A percentile compares a stretch with the other conserved stretches of the same genome.
phyloP scores from a whole-genome alignment of 192 early-diverging fungal genomes.

The Gamsiella multidivaricata region DNA sequence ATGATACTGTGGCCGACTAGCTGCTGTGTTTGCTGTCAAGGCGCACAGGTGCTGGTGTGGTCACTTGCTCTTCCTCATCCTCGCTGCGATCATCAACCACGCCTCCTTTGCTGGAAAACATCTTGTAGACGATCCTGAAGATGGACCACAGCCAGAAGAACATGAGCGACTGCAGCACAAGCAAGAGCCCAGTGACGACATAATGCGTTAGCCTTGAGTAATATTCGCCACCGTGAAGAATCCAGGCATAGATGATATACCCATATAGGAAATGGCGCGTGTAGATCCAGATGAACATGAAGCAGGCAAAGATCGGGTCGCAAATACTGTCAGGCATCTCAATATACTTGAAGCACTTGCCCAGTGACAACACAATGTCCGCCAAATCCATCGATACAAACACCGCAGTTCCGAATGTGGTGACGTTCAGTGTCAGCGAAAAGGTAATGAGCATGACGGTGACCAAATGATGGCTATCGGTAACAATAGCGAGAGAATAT shows the following conservation, averaged over 20 bases:
- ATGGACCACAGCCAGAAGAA: conserved; percentile 85
- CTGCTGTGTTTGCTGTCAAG: conserved; percentile 7
- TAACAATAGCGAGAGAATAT: not conserved
- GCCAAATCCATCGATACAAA: conserved; percentile 83
- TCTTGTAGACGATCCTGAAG: conserved; percentile 54
- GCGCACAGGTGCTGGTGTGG: not conserved
- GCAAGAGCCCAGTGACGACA: conserved; percentile 67
- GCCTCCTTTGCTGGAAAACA: conserved; percentile 47
- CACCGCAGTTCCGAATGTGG: conserved; percentile 81
- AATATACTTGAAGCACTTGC: conserved; percentile 85
- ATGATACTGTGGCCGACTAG: conserved; percentile 9
- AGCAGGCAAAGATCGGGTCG: conserved; percentile 78
- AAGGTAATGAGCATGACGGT: conserved; percentile 75
- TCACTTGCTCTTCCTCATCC: conserved; percentile 24
- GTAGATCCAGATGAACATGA: conserved; percentile 78
- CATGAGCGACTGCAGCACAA: conserved; percentile 73
- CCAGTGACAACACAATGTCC: conserved; percentile 79
- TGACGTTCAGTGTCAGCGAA: conserved; percentile 76
- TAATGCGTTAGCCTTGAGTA: conserved; percentile 59
- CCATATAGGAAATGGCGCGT: conserved; percentile 80
- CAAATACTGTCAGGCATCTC: conserved; percentile 67
- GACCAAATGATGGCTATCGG: conserved; percentile 75
- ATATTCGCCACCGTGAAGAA: conserved; percentile 67
- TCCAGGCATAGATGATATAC: conserved; percentile 72
- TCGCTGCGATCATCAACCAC: conserved; percentile 54